These are phyloP conservation scores for Phytophthora ramorum DNA, from an alignment of 352 stramenopile species.

Conservation along the genomic window DNA sequence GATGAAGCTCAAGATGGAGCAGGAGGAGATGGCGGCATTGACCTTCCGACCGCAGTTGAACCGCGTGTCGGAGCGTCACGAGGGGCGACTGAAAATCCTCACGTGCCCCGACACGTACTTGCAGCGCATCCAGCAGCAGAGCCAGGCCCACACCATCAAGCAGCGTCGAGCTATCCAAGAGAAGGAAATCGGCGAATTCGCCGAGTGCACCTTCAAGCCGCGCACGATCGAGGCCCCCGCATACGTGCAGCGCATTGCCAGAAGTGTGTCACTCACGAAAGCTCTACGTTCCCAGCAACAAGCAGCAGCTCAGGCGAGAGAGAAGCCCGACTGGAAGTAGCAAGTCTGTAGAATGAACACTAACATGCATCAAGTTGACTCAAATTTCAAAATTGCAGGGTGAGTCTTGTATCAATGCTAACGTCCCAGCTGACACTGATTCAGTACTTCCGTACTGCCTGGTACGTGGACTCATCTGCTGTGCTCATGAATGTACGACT, in stretches of 20 bases:
- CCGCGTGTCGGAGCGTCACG: slow-evolving; percentile 62
- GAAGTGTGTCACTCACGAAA: slow-evolving; percentile 78
- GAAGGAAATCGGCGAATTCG: slow-evolving; percentile 85
- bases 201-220: slow-evolving; percentile 87
- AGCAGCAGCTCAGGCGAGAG: slow-evolving; percentile 37
- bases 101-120: slow-evolving; percentile 84
- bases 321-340: slow-evolving; percentile 80
- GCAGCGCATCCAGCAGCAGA: slow-evolving; percentile 83
- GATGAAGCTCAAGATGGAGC: slow-evolving; percentile 90
- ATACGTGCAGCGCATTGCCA: slow-evolving; percentile 87
- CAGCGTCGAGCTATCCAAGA: slow-evolving; percentile 78
- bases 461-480: too few species aligned
- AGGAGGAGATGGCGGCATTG: slow-evolving; percentile 83
- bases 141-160: slow-evolving; percentile 72
- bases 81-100: slow-evolving; percentile 84
- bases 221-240: slow-evolving; percentile 82
- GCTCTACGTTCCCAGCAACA: slow-evolving; percentile 68
- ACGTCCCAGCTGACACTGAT: not conserved
- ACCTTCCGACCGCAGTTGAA: slow-evolving; percentile 86
- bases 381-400: not conserved
- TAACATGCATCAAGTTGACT: slow-evolving; percentile 14
- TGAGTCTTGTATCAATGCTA: too few species aligned
- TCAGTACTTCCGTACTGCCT: too few species aligned
- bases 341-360: not conserved
- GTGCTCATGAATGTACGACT: too few species aligned